Percentiles rank a stretch among this genome's conserved stretches.
Conservation (phyloP, 108 stramenopile genomes). For the Nitzschia sp. region DNA sequence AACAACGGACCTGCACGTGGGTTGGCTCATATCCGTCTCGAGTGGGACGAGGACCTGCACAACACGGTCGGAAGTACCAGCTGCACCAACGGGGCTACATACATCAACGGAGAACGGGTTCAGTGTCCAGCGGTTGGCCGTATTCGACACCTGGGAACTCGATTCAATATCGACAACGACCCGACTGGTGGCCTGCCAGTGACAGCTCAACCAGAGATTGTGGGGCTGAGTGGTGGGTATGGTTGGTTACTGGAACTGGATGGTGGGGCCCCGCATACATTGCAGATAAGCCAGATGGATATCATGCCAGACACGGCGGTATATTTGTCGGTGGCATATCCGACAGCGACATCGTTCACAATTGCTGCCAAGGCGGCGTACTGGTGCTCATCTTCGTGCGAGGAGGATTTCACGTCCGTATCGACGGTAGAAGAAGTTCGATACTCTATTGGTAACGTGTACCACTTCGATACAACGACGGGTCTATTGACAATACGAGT, state of each 20-base stretch:
- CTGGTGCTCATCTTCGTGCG: background rate
- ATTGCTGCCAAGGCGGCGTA: background rate
- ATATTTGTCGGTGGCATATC: background rate
- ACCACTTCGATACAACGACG: constrained; percentile 2
- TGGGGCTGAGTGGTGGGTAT: constrained; percentile 35
- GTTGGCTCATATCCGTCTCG: constrained; percentile 30
- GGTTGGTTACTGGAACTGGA: constrained; percentile 35
- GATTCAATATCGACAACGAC: constrained; percentile 11
- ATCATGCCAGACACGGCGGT: background rate
- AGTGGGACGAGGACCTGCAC: constrained; percentile 29
- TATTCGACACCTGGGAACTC: constrained; percentile 30
- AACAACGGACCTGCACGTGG: constrained; percentile 31
- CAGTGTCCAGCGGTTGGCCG: constrained; percentile 20
- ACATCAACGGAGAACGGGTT: background rate
- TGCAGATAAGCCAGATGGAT: background rate
- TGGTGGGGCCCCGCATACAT: constrained; percentile 29
- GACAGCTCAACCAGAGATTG: constrained; percentile 40
- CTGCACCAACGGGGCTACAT: constrained; percentile 24
- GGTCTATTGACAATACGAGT: background rate
- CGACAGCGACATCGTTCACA: background rate
- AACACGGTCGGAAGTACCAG: background rate
- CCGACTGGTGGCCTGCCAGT: constrained; percentile 20
- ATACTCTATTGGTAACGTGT: background rate
- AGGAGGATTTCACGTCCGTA: background rate
- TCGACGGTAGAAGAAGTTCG: background rate